A percentile compares a stretch with the other conserved stretches of the same genome.
Evolutionary conservation across 352 stramenopile genomes (phyloP).

Genomic region (Phytophthora rubi): DNA sequence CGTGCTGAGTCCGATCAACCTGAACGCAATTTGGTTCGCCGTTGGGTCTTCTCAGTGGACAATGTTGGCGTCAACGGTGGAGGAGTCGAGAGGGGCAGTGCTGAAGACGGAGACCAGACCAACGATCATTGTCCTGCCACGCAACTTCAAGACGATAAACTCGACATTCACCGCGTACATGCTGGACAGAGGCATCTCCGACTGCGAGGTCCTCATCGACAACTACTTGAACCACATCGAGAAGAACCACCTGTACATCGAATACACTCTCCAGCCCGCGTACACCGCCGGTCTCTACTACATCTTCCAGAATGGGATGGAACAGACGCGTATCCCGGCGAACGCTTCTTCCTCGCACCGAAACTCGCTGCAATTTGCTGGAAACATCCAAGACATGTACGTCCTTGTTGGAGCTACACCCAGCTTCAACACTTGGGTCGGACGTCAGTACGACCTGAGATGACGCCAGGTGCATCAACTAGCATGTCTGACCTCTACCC

Average conservation of each 20-base stretch:
- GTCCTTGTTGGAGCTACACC: no score
- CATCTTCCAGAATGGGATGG: slow-evolving; percentile 43
- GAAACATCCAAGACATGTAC: slow-evolving; percentile 20
- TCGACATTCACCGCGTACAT: slow-evolving; percentile 9
- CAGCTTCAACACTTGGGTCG: no score
- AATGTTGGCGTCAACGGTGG: slow-evolving; percentile 8
- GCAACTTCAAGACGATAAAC: slow-evolving; percentile 22
- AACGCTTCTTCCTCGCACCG: neutral
- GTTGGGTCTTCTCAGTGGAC: slow-evolving; percentile 13
- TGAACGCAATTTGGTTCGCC: slow-evolving; percentile 4
- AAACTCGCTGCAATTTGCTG: slow-evolving; percentile 15
- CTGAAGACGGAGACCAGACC: slow-evolving; percentile 1
- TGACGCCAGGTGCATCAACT: no score
- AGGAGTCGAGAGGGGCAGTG: slow-evolving; percentile 8
- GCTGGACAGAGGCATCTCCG: neutral
- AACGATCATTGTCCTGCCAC: slow-evolving; percentile 3
- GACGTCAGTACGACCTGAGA: no score
- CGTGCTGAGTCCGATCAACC: slow-evolving; percentile 18
- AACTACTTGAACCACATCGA: slow-evolving; percentile 22
- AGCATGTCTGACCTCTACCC: no score
- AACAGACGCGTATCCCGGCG: slow-evolving; percentile 1
- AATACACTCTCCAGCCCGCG: slow-evolving; percentile 41
- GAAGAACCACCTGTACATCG: slow-evolving; percentile 52
- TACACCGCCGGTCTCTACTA: slow-evolving; percentile 46
- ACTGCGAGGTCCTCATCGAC: slow-evolving; percentile 9